A percentile compares a stretch with the other conserved stretches of the same genome.
phyloP scores from a whole-genome alignment of 495 filamentous ascomycete species.

The Astrothelium subdiscretum region DNA sequence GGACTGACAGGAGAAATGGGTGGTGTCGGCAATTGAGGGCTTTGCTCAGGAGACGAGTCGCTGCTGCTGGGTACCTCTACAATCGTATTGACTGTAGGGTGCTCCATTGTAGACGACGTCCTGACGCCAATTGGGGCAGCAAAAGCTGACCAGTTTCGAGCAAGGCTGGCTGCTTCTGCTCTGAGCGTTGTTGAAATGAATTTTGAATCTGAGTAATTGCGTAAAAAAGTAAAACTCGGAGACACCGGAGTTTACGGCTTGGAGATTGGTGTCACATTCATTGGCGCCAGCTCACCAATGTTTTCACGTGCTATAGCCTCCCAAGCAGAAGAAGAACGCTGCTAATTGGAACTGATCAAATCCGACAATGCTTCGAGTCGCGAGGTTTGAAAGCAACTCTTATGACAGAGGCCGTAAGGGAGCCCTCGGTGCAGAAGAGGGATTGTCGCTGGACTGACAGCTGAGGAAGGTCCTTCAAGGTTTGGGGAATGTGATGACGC shows the following conservation, averaged over 20 bases:
- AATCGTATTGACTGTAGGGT: neutral
- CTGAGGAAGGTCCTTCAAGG: neutral
- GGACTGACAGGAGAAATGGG: neutral
- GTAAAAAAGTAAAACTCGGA: neutral
- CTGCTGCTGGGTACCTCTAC: neutral
- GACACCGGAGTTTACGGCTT: neutral
- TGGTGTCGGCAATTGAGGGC: neutral
- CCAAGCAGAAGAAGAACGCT: neutral
- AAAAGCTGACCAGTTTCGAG: neutral
- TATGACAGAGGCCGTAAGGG: neutral
- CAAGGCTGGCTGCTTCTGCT: neutral
- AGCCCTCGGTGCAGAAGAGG: neutral
- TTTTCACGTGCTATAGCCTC: neutral
- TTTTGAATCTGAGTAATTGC: neutral
- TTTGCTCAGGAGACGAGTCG: neutral
- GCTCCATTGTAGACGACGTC: neutral
- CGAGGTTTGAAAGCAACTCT: neutral
- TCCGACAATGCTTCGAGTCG: too few species aligned
- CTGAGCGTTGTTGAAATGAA: neutral
- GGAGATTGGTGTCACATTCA: neutral
- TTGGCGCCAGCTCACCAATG: neutral
- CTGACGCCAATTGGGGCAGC: neutral
- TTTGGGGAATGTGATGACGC: neutral
- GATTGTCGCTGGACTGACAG: neutral
- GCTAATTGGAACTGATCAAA: neutral